Evolutionary conservation across 2,329 filamentous ascomycete genomes (phyloP), one percentile per base, ranked within the genome.

Genomic region (Chaetomiaceae sp.): DNA sequence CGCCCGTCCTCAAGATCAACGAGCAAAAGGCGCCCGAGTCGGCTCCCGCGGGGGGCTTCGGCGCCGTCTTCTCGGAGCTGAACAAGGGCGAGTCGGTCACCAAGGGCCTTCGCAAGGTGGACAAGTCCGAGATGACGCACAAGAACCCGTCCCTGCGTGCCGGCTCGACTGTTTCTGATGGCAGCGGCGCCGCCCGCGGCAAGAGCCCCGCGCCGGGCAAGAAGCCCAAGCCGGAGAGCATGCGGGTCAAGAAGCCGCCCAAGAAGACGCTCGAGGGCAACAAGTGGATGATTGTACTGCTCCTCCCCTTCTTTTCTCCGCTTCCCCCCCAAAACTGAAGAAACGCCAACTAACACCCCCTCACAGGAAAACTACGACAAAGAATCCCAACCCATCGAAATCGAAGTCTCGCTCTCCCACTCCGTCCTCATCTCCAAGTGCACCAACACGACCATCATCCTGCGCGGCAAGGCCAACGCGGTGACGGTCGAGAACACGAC

Each of bases 121-220:
- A 96, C 72, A 86, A 85, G 65, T 93, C 87, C 48, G 79, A 97
- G 69, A 96, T 96, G 92, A 99, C 93, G 54, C 93, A 99, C 73
- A 97, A 97, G 76, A 99, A 99, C 70, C 93, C 93, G 13, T 82
- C 84, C 9, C 76, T 99, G 51, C 85, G 93, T 56, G 80, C 87
- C 20, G 75, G 76, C 54, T 86, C 87, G 12, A 78, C 81, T 2
- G 88, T 92, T 3, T 77, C 87, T 23, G 79, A 77, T 19, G 77
- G 75, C 53, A 73, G 74, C 35, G 68, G 71, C 12, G 75, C 77
- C 6, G 65, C 73, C 5, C 79, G 88, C 43, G 83, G 80, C 50
- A 95, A 93, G 77, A 95, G 88, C 57, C 91, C 90, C 2, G 87
- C 88, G 16, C 93, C 93, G 1, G 87, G 84, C 59, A 92, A 89